Percentiles rank a stretch among this genome's conserved stretches.
These are phyloP conservation scores for Quercus tomentella DNA, from an alignment of 331 rosid genomes.

Conservation along the genomic window DNA sequence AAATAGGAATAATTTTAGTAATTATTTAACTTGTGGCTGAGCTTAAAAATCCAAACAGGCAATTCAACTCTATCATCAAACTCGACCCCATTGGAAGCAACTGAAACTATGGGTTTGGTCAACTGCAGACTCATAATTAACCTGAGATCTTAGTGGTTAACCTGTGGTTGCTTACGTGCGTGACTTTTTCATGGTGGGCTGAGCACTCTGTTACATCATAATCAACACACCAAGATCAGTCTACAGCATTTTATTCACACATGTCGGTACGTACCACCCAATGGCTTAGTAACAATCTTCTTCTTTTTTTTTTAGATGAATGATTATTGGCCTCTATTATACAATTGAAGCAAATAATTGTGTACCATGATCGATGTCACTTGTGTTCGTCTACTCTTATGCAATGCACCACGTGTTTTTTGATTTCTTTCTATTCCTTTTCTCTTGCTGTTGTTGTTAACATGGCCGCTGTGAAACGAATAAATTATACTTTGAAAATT, in stretches of 20 bases:
- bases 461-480: neutral
- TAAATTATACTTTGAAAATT: neutral
- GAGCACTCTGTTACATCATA: slow-evolving; percentile 2
- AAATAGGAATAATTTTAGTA: neutral
- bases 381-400: neutral
- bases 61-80: neutral
- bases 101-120: neutral
- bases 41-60: neutral
- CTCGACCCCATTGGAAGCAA: neutral
- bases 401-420: slow-evolving; percentile 17
- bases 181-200: slow-evolving; percentile 16
- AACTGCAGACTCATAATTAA: neutral
- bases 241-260: neutral
- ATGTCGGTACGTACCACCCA: neutral
- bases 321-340: neutral
- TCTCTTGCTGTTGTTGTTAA: neutral
- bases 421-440: neutral
- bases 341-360: neutral
- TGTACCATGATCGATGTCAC: neutral
- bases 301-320: neutral
- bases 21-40: neutral
- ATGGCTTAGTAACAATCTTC: no score
- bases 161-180: neutral
- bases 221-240: neutral
- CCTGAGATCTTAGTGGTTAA: neutral